Conservation (phyloP, 768 basidiomycete genomes). For the Boletus vermiculosoides region DNA sequence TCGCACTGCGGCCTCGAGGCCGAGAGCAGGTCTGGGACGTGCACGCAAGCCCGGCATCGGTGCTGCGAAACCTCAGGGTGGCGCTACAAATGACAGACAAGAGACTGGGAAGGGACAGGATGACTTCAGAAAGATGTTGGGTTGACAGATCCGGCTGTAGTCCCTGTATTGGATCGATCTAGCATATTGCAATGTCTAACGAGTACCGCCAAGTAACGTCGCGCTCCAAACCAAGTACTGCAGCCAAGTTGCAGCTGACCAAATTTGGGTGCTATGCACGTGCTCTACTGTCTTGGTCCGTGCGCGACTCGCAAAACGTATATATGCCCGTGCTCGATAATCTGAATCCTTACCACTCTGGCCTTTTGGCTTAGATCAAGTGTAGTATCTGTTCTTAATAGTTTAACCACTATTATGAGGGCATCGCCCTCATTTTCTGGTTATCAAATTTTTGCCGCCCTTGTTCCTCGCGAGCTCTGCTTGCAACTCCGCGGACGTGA, state of each 20-base stretch:
- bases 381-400: conserved; percentile 76
- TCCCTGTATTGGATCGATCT: neutral
- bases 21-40: conserved; percentile 70
- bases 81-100: conserved; percentile 10
- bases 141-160: conserved; percentile 6
- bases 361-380: conserved; percentile 76
- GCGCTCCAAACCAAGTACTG: no score
- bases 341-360: conserved; percentile 29
- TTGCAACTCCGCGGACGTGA: conserved; percentile 38
- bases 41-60: conserved; percentile 40
- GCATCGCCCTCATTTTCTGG: conserved; percentile 53
- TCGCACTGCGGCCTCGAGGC: conserved; percentile 59
- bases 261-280: neutral
- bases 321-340: neutral
- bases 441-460: conserved; percentile 45
- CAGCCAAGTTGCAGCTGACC: no score
- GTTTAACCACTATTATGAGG: conserved; percentile 57
- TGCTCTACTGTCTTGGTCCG: conserved; percentile 4
- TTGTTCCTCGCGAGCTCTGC: conserved; percentile 36
- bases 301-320: conserved; percentile 2
- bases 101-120: conserved; percentile 52
- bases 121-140: conserved; percentile 83
- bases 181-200: no score
- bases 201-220: no score
- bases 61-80: conserved; percentile 11